phyloP scores from a whole-genome alignment of 805 yeast species.

The Kodamaea lidongshanica region DNA sequence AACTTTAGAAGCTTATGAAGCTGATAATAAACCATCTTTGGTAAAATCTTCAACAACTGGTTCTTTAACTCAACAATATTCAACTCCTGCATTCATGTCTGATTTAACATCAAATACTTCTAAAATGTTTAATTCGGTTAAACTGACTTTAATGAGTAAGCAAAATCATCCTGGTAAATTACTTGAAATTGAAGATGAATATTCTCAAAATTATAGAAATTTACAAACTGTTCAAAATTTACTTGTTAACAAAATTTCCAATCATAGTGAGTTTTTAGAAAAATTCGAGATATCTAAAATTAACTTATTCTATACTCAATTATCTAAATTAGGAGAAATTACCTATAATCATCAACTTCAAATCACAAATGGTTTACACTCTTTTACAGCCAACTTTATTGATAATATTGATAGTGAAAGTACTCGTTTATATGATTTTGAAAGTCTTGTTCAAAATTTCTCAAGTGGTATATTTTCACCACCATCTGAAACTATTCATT shows the following conservation, averaged over 20 bases:
- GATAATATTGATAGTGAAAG: conserved; percentile 15
- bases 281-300: conserved; percentile 31
- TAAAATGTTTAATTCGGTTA: conserved; percentile 30
- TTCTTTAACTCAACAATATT: too few species aligned
- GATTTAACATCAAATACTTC: conserved; percentile 23
- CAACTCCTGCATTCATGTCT: conserved; percentile 11
- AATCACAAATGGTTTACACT: conserved; percentile 20
- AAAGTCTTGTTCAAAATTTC: conserved; percentile 18
- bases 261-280: conserved; percentile 21
- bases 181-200: conserved; percentile 23
- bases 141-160: conserved; percentile 22
- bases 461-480: conserved; percentile 38
- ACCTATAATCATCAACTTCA: conserved; percentile 22
- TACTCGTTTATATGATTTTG: conserved; percentile 20
- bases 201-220: conserved; percentile 29
- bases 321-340: conserved; percentile 30
- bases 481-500: conserved; percentile 25
- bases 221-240: conserved; percentile 26
- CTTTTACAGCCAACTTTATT: conserved; percentile 19
- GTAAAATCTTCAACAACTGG: too few species aligned
- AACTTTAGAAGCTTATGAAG: too few species aligned
- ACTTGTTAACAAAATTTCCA: conserved; percentile 24
- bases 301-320: conserved; percentile 26
- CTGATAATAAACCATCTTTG: too few species aligned
- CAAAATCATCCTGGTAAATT: conserved; percentile 25